Base-by-base conservation (phyloP, 805 yeast genomes). In the Starmerella kuoi region DNA sequence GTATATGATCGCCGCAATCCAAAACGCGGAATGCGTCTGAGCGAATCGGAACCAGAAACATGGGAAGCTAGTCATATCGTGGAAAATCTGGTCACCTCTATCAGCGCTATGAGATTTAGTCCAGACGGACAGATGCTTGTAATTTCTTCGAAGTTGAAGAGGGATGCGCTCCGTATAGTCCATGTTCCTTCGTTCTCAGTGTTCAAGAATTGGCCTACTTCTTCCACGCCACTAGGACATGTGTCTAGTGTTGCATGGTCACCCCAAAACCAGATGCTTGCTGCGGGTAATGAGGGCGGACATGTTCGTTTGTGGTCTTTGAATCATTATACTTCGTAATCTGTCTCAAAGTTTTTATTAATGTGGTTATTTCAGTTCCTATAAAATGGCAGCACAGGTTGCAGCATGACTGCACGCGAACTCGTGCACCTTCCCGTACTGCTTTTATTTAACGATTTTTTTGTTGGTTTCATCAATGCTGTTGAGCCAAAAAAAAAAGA, bases 121-220 rank as follows among this genome's bases (percentile, higher is more conserved):
- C 74, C 73, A 22, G 97, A 91, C 59, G 96, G 95, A 1, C 98
- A 91, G 61, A 62, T 91, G 15, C 64, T 91, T 48, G 80, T 85
- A 53, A 71, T 87, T 49, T 88, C 95, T 0, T 81, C 94, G 7
- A 70, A 93, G 54, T 85, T 79, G 4, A 76, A 78, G 64, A 76
- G 79, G 54, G 97, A 91, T 61, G 83, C 95, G 3, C 66, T 91
- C 47, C 73, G 87, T 55, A 60, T 91, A 49, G 87, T 85, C 11
- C 97, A 91, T 58, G 62, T 88, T 44, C 95, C 96, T 19, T 72
- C 82, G 21, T 84, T 88, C 50, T 73, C 83, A 17, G 94, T 84
- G 5, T 91, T 77, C 63, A 69, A 77, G 37, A 91, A 91, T 66
- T 91, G 98, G 98, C 99, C 99, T 15, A 91, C 97, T 2, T 77